Evolutionary conservation across 2,329 filamentous ascomycete species (phyloP).

Genomic region (Epichloe brachyelytri): DNA sequence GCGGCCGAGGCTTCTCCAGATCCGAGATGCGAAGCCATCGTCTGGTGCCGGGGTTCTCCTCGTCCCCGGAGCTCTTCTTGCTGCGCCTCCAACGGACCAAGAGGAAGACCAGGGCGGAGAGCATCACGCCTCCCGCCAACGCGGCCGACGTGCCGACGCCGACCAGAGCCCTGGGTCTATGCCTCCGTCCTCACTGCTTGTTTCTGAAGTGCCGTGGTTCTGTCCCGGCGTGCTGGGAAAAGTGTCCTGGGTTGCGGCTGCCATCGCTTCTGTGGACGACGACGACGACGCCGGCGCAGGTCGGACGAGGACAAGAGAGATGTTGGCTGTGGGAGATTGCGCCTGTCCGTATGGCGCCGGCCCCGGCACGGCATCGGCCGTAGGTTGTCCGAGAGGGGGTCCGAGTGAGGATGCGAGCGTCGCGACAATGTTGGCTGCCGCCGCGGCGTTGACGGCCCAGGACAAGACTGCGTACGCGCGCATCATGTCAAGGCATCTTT

Average conservation of each 20-base stretch:
- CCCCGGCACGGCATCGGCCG: too few relatives aligned
- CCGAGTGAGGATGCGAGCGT: neutral
- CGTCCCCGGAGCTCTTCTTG: neutral
- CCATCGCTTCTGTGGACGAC: neutral
- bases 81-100: neutral
- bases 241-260: neutral
- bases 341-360: neutral
- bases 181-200: neutral
- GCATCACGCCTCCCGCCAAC: neutral
- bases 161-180: neutral
- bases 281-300: neutral
- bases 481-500: neutral
- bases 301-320: neutral
- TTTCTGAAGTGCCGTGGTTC: neutral
- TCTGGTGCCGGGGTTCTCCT: neutral
- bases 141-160: neutral
- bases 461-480: neutral
- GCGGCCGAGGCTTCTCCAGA: neutral
- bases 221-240: neutral
- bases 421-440: neutral
- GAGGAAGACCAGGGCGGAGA: neutral
- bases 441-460: neutral
- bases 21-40: neutral
- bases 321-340: neutral
- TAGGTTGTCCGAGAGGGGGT: too few relatives aligned